Percentiles rank a stretch among this genome's conserved stretches.
Evolutionary conservation across 805 yeast species (phyloP).

Genomic region (Metschnikowia proteae): DNA sequence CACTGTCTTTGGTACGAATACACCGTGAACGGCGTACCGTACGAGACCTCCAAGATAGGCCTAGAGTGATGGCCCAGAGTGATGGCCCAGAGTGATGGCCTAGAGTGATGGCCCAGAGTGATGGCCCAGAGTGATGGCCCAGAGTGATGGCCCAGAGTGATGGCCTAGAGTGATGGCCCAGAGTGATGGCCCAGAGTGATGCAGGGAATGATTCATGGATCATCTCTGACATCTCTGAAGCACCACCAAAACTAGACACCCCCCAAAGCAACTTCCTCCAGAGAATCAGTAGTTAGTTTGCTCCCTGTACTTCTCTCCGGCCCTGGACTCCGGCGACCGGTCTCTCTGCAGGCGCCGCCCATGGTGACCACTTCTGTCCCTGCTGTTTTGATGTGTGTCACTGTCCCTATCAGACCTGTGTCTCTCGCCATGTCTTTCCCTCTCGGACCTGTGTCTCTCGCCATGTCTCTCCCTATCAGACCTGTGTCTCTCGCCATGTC

Average conservation of each 20-base stretch:
- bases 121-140: background rate
- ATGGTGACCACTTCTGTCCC: background rate
- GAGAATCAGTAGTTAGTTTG: background rate
- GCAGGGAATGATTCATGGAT: too few species aligned
- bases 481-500: background rate
- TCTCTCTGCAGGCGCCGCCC: constrained; percentile 2
- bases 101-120: background rate
- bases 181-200: too few species aligned
- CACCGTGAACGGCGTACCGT: constrained; percentile 9
- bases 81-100: background rate
- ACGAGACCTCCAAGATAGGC: background rate
- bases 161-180: background rate
- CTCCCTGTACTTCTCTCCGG: background rate
- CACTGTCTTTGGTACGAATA: constrained; percentile 12
- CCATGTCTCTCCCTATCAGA: background rate
- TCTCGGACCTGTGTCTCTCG: background rate
- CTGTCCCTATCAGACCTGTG: background rate
- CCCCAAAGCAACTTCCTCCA: too few species aligned
- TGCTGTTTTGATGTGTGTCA: background rate
- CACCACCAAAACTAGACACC: too few species aligned
- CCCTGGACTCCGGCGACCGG: background rate
- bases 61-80: background rate
- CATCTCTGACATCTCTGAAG: too few species aligned
- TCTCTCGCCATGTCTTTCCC: background rate
- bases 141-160: background rate